These are phyloP conservation scores for Fusarium udum DNA, from an alignment of 2,329 filamentous ascomycete species.

Conservation along the genomic window DNA sequence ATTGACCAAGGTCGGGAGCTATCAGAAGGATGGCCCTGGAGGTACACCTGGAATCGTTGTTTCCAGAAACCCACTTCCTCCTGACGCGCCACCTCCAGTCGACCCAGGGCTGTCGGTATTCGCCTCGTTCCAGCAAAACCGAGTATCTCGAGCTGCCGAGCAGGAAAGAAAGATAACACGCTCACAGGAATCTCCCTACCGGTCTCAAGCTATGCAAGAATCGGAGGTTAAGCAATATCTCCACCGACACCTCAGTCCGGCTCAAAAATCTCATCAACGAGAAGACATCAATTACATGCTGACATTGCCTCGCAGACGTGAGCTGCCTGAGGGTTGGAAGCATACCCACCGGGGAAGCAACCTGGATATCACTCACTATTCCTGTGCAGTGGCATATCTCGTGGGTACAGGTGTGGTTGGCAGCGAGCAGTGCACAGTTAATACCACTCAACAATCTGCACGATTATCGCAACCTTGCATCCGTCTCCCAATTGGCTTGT, in stretches of 20 bases:
- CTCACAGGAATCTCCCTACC: neutral
- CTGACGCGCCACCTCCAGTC: slow-evolving; percentile 31
- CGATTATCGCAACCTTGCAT: slow-evolving; percentile 45
- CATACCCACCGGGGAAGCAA: slow-evolving; percentile 25
- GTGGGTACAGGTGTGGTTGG: slow-evolving; percentile 43
- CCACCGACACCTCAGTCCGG: slow-evolving; percentile 29
- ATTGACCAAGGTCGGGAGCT: slow-evolving; percentile 44
- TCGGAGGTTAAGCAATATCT: slow-evolving; percentile 36
- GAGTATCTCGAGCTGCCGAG: neutral
- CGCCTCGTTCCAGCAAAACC: slow-evolving; percentile 12
- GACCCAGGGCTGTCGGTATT: slow-evolving; percentile 24
- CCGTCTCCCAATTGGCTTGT: slow-evolving; percentile 35
- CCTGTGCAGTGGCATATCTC: slow-evolving; percentile 47
- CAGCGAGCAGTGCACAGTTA: slow-evolving; percentile 26
- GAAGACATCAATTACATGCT: slow-evolving; percentile 41
- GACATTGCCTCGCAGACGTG: slow-evolving; percentile 34
- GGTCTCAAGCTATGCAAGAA: neutral
- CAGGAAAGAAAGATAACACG: slow-evolving; percentile 1
- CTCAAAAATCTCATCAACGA: slow-evolving; percentile 32
- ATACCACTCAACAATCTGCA: slow-evolving; percentile 8
- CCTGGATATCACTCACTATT: slow-evolving; percentile 40
- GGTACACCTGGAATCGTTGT: slow-evolving; percentile 44
- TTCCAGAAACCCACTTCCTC: slow-evolving; percentile 39
- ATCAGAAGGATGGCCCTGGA: slow-evolving; percentile 32
- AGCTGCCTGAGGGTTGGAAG: slow-evolving; percentile 43